Percentiles rank a stretch among this genome's conserved stretches.
These are phyloP conservation scores for Phytopythium sindhum DNA, from an alignment of 352 stramenopile genomes.

Conservation along the genomic window DNA sequence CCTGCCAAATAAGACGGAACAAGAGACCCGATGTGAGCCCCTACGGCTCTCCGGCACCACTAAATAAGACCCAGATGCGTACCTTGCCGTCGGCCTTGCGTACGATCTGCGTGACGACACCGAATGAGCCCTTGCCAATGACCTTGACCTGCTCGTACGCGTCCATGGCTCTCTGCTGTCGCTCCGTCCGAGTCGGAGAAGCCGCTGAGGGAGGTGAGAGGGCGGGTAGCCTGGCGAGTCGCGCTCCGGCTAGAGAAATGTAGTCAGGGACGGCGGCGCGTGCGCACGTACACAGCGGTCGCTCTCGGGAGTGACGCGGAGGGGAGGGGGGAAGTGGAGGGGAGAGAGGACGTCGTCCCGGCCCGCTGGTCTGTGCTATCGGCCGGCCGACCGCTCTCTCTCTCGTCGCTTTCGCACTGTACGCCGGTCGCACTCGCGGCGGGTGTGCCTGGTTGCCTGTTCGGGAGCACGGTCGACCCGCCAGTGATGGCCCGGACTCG, in stretches of 20 bases:
- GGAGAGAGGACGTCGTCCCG: slow-evolving; percentile 7
- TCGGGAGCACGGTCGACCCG: neutral
- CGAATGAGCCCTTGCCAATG: slow-evolving; percentile 91
- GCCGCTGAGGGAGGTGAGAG: neutral
- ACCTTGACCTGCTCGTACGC: slow-evolving; percentile 87
- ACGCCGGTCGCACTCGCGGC: neutral
- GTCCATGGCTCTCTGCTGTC: slow-evolving; percentile 47
- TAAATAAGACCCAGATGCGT: slow-evolving; percentile 1
- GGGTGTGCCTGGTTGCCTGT: slow-evolving; percentile 4
- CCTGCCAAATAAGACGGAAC: slow-evolving; percentile 30
- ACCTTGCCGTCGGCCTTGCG: slow-evolving; percentile 88
- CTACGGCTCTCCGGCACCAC: no score
- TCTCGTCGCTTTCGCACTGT: slow-evolving; percentile 12
- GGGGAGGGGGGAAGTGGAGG: slow-evolving; percentile 15
- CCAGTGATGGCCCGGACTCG: neutral
- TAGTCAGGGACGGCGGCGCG: neutral
- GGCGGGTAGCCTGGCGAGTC: neutral
- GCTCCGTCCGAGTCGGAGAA: neutral
- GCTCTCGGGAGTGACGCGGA: neutral
- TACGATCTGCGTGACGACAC: slow-evolving; percentile 88
- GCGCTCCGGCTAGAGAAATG: neutral
- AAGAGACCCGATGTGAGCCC: neutral
- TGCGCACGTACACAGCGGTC: neutral
- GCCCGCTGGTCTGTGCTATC: slow-evolving; percentile 12
- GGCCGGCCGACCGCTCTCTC: slow-evolving; percentile 5